Evolutionary conservation across 106 monocot genomes (phyloP), one percentile per base, ranked within the genome.

Genomic region (Dendrobium huoshanense): DNA sequence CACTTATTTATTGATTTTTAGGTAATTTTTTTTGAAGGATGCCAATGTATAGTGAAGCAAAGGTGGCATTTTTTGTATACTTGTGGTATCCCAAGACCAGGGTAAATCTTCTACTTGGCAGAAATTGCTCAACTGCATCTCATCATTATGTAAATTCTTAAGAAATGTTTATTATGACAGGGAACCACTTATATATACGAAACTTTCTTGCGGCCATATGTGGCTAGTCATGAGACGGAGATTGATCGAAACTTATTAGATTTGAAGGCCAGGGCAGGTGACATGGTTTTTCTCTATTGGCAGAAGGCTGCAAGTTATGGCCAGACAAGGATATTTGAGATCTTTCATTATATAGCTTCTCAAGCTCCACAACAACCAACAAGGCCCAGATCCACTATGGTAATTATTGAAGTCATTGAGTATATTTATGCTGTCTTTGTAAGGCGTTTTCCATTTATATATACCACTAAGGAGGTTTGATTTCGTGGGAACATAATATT

Each of bases 41-140:
- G 81, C 97, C 97, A 45, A 87, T 97, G 90, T 97, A 97, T 77
- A 83, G 75, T 58, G 97, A 94, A 87, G 97, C 94, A 70, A 98
- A 98, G 87, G 67, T 98, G 79, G 91, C 85, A 51, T 91, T 98
- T 42, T 91, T 90, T 77, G 72, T 98, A 54, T 98, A 98, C 84
- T 80, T 98, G 41, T 98, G 94, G 97, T 88, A 87, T 82, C 97
- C 97, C 10, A 98, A 87, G 77, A 98, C 97, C 74, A 92, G 80
- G 94, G 97, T 96, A 83, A 37, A 78, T 20, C 20, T 45, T 9
- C 74, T 74, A 42, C 43, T 13, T 41, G 1, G 2, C 7, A 20
- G 18, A 20, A 74, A 19, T 74, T 74, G 42, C 15, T 70, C 64
- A 65, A 9, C 5, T 22, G 24, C n/a, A 24, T 65, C 33, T 4